Evolutionary conservation across 2,329 filamentous ascomycete species (phyloP).

Genomic region (Aspergillus eucalypticola): DNA sequence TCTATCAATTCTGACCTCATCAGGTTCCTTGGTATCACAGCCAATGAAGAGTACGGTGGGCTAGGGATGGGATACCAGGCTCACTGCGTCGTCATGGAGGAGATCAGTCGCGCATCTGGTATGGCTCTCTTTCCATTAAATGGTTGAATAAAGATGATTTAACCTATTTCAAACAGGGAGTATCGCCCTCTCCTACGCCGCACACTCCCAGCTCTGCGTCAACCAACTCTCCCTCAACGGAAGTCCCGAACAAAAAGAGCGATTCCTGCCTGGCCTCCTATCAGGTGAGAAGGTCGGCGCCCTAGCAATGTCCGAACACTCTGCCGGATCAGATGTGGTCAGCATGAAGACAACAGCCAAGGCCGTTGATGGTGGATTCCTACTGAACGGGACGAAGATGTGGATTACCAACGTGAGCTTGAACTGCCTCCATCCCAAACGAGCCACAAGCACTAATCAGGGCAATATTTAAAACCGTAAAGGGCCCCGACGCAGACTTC

Average conservation of each 20-base stretch:
- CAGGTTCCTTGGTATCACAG: conserved; percentile 85
- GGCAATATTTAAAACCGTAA: background rate
- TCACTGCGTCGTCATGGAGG: conserved; percentile 93
- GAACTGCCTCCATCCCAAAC: background rate
- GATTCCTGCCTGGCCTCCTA: conserved; percentile 78
- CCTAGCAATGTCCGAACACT: conserved; percentile 92
- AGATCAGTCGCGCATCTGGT: conserved; percentile 82
- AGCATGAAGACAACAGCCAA: conserved; percentile 88
- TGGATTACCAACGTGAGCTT: conserved; percentile 90
- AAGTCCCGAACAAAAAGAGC: conserved; percentile 71
- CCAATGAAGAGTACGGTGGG: conserved; percentile 87
- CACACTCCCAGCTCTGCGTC: conserved; percentile 92
- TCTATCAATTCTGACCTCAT: background rate
- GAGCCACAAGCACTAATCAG: background rate
- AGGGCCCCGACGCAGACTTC: conserved; percentile 82
- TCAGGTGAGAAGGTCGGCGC: conserved; percentile 80
- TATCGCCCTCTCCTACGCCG: conserved; percentile 81
- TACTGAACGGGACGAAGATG: conserved; percentile 93
- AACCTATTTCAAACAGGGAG: conserved; percentile 31
- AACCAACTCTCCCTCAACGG: conserved; percentile 96
- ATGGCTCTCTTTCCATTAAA: conserved; percentile 22
- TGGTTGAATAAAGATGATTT: background rate
- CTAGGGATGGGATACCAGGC: conserved; percentile 93
- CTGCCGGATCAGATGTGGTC: conserved; percentile 88
- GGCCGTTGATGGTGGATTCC: conserved; percentile 77